Percentiles rank a stretch among this genome's conserved stretches.
Evolutionary conservation across 768 basidiomycete genomes (phyloP).

Genomic region (Hypsizygus marmoreus): DNA sequence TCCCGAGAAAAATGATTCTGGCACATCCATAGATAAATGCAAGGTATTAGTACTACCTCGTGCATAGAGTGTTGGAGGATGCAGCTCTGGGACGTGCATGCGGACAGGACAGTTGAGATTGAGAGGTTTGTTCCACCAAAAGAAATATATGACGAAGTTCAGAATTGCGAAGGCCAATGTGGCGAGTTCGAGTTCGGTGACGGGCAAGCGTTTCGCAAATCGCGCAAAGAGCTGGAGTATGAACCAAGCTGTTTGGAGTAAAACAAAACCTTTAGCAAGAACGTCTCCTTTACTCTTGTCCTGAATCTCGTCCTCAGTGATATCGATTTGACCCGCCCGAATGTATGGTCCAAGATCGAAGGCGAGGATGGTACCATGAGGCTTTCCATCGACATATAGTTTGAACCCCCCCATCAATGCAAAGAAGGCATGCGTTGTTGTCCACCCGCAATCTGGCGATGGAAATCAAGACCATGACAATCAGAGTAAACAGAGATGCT

Average conservation of each 20-base stretch:
- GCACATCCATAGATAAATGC: no score
- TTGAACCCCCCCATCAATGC: slow-evolving; percentile 29
- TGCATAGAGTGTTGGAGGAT: neutral
- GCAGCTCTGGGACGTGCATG: neutral
- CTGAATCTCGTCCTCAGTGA: slow-evolving; percentile 22
- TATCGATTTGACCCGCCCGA: slow-evolving; percentile 1
- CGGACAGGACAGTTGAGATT: slow-evolving; percentile 21
- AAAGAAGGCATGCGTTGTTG: slow-evolving; percentile 27
- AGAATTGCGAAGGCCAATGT: slow-evolving; percentile 28
- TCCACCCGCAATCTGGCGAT: slow-evolving; percentile 19
- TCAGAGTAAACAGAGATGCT: neutral
- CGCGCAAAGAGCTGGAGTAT: slow-evolving; percentile 29
- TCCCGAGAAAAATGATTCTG: no score
- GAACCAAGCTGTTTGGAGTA: slow-evolving; percentile 33
- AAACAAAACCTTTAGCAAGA: slow-evolving; percentile 22
- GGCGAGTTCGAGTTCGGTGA: slow-evolving; percentile 32
- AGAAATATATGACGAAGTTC: slow-evolving; percentile 27
- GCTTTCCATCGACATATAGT: neutral
- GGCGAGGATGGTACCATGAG: slow-evolving; percentile 1
- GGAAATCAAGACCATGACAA: neutral
- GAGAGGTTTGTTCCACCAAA: slow-evolving; percentile 40
- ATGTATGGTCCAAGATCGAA: slow-evolving; percentile 1
- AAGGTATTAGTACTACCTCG: neutral
- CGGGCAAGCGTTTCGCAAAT: slow-evolving; percentile 14
- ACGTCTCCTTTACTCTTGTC: slow-evolving; percentile 29